Evolutionary conservation across 1,284 basidiomycete genomes (phyloP), one percentile per base, ranked within the genome.

Genomic region (Ustilago sp.): DNA sequence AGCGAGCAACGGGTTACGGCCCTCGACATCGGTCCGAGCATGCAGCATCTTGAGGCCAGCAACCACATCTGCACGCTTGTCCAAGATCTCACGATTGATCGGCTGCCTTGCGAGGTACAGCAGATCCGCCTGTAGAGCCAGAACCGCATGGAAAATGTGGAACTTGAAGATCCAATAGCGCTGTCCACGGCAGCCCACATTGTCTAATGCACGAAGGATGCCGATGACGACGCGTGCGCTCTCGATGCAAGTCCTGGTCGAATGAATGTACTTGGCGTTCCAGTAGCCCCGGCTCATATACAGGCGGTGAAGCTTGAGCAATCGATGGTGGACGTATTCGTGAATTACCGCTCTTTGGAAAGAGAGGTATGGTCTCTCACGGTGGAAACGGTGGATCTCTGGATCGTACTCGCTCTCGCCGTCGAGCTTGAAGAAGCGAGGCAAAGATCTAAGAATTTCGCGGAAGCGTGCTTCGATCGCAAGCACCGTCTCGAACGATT

Each of bases 221-320:
- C 59, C 72, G 13, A 78, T 71, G n/a, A 78, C 71, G 2, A 72
- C 76, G 3, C 75, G 60, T 8, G 76, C 71, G 34, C 71, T 71
- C 28, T 78, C 76, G 52, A 78, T 71, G 65, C 76, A 78, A 19
- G 76, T 78, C 36, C 79, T 65, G 15, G 78, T 80, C 12, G 80
- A 81, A 39, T 76, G 77, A 23, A 74, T 79, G 48, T 77, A 79
- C 59, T 83, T 78, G 31, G 78, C 60, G 60, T 79, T 77, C 51
- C 74, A 69, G 58, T 83, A 81, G 31, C 81, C 81, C 5, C 68
- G 68, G 34, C 74, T 78, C 71, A 83, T 74, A 45, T 74, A 77
- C 51, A 74, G 70, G 12, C 81, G 79, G 54, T 83, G 80, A 23
- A 83, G 62, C 62, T 79, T 77, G 61, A 83, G 74, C 17, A 83